Conservation (phyloP, 805 yeast genomes). For the Suhomyces sp. region DNA sequence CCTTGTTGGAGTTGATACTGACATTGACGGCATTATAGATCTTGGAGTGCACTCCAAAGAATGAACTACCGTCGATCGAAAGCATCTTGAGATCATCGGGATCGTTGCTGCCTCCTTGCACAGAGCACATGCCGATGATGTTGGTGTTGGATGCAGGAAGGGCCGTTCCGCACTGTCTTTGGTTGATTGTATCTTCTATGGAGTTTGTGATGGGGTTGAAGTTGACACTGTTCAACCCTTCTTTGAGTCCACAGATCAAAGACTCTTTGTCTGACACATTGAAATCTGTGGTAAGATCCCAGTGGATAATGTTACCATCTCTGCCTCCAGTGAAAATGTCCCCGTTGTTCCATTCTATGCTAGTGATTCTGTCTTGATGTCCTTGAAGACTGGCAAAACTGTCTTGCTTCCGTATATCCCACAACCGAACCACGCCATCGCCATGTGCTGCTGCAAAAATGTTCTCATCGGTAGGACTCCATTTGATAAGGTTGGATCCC, state of each 20-base stretch:
- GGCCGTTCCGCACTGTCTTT: slow-evolving; percentile 59
- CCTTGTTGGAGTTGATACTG: slow-evolving; percentile 18
- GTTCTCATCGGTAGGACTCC: slow-evolving; percentile 60
- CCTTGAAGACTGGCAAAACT: slow-evolving; percentile 54
- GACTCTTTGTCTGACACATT: slow-evolving; percentile 2
- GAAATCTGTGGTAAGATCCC: slow-evolving; percentile 49
- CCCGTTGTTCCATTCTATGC: slow-evolving; percentile 58
- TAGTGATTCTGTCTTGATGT: slow-evolving; percentile 51
- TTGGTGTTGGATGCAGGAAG: slow-evolving; percentile 57
- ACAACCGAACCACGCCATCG: slow-evolving; percentile 56
- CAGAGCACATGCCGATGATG: slow-evolving; percentile 45
- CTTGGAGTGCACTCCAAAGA: slow-evolving; percentile 54
- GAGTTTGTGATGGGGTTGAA: slow-evolving; percentile 32
- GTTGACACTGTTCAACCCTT: slow-evolving; percentile 43
- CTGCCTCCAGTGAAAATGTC: slow-evolving; percentile 58
- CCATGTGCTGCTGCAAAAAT: slow-evolving; percentile 63
- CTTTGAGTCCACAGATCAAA: slow-evolving; percentile 41
- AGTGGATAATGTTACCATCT: slow-evolving; percentile 67
- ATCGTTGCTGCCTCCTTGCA: slow-evolving; percentile 15
- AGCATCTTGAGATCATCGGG: slow-evolving; percentile 39
- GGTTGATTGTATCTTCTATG: slow-evolving; percentile 28
- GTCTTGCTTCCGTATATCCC: slow-evolving; percentile 70
- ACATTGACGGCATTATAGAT: slow-evolving; percentile 31
- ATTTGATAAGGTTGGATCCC: slow-evolving; percentile 47
- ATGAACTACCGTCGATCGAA: slow-evolving; percentile 54